Conservation (phyloP, 495 filamentous ascomycete species). For the Neurospora sp. region DNA sequence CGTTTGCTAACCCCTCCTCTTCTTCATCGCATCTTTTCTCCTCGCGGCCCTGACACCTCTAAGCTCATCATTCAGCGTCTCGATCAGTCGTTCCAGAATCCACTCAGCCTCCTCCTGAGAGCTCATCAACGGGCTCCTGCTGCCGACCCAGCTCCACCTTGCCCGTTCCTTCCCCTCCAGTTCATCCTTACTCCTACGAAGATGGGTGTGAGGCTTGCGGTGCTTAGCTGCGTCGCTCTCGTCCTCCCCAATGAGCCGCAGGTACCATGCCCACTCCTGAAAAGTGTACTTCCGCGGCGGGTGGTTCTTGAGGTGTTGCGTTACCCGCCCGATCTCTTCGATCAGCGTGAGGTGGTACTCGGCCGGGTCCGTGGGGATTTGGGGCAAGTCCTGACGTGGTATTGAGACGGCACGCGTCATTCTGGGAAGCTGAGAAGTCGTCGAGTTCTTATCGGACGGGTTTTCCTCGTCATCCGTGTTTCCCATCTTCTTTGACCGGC, state of each 20-base stretch:
- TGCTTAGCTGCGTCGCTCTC: constrained; percentile 40
- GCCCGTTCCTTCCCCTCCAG: neutral
- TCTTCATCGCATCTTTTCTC: neutral
- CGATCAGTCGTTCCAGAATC: constrained; percentile 58
- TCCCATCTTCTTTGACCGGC: neutral
- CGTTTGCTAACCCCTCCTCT: neutral
- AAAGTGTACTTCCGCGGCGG: constrained; percentile 64
- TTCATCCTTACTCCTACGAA: neutral
- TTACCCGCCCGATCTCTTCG: constrained; percentile 57
- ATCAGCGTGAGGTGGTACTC: constrained; percentile 60
- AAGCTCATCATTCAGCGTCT: constrained; percentile 45
- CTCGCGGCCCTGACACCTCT: constrained; percentile 13
- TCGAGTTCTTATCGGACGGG: neutral
- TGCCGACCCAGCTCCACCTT: constrained; percentile 69
- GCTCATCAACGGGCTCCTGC: constrained; percentile 63
- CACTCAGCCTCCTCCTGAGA: constrained; percentile 67
- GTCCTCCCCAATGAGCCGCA: constrained; percentile 65
- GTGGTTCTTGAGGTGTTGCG: constrained; percentile 47
- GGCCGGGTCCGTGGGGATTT: constrained; percentile 26
- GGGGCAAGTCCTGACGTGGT: constrained; percentile 15
- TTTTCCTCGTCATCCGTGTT: constrained; percentile 1
- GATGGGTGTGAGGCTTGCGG: constrained; percentile 11
- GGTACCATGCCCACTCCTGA: constrained; percentile 73
- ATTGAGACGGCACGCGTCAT: constrained; percentile 20
- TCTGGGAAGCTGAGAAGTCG: constrained; percentile 1